Conservation (phyloP, 768 basidiomycete species). For the Leucogyrophana mollusca region DNA sequence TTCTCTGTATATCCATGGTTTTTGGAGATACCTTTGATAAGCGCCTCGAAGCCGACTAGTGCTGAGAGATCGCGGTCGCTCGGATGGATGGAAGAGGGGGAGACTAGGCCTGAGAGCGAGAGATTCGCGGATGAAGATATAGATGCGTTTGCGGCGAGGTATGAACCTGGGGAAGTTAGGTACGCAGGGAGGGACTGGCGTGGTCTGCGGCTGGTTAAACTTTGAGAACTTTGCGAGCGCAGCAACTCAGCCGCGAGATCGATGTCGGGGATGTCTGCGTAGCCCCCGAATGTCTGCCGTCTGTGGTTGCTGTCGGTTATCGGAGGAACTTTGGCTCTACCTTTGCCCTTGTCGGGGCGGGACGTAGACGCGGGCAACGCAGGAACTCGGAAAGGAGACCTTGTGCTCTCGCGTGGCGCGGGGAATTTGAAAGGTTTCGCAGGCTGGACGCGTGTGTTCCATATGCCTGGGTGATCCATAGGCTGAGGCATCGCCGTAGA, state of each 20-base stretch:
- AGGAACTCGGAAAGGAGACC: conserved; percentile 16
- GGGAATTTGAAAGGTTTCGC: conserved; percentile 12
- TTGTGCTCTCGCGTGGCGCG: conserved; percentile 14
- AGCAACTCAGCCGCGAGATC: conserved; percentile 15
- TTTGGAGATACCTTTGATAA: conserved; percentile 39
- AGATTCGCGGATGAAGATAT: background rate
- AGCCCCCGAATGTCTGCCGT: conserved; percentile 11
- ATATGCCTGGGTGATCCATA: no score
- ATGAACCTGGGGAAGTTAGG: conserved; percentile 5
- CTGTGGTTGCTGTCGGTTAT: background rate
- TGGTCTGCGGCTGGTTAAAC: background rate
- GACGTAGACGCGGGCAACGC: no score
- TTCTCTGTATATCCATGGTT: conserved; percentile 44
- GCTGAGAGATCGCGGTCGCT: conserved; percentile 14
- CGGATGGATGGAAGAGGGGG: conserved; percentile 3
- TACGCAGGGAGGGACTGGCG: conserved; percentile 20
- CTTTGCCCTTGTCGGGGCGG: background rate
- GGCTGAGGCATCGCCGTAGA: no score
- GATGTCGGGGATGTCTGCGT: conserved; percentile 16
- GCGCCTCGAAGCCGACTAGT: conserved; percentile 27
- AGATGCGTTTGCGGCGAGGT: background rate
- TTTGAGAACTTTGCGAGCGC: conserved; percentile 1
- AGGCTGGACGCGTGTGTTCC: no score
- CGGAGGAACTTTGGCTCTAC: background rate
- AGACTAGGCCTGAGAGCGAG: background rate